phyloP scores from a whole-genome alignment of 495 filamentous ascomycete species.

The Penicillium longicatenatum region DNA sequence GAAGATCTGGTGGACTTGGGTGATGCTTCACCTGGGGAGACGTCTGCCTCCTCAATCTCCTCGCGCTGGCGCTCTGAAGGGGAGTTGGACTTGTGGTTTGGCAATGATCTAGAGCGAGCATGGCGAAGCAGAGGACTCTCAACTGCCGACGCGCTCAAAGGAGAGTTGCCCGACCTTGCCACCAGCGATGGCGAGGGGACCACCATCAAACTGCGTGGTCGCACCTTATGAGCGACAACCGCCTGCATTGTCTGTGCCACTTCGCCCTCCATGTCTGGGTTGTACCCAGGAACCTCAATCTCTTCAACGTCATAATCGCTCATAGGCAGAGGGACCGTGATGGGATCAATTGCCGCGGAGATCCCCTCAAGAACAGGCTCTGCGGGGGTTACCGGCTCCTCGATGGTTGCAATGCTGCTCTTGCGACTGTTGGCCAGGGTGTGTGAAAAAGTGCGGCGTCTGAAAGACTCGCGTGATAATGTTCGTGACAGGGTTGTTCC shows the following conservation, averaged over 20 bases:
- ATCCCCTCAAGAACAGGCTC: constrained; percentile 19
- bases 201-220: constrained; percentile 66
- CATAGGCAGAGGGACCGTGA: constrained; percentile 64
- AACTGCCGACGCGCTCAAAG: constrained; percentile 31
- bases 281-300: constrained; percentile 70
- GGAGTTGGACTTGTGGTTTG: constrained; percentile 31
- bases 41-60: not conserved
- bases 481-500: constrained; percentile 39
- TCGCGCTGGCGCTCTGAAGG: constrained; percentile 22
- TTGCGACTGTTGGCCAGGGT: constrained; percentile 35
- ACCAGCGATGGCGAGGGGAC: constrained; percentile 41
- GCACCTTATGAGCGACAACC: constrained; percentile 48
- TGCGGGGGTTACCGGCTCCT: constrained; percentile 32
- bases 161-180: constrained; percentile 40
- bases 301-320: constrained; percentile 70
- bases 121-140: constrained; percentile 33
- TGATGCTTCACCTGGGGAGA: constrained; percentile 22
- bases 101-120: constrained; percentile 58
- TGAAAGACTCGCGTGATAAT: constrained; percentile 48
- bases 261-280: constrained; percentile 59
- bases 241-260: constrained; percentile 53
- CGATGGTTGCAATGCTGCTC: constrained; percentile 41
- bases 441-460: constrained; percentile 32
- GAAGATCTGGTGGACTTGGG: constrained; percentile 16
- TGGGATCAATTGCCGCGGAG: constrained; percentile 45